Evolutionary conservation across 805 yeast genomes (phyloP), one percentile per base, ranked within the genome.

Genomic region (Ogataea angusta): DNA sequence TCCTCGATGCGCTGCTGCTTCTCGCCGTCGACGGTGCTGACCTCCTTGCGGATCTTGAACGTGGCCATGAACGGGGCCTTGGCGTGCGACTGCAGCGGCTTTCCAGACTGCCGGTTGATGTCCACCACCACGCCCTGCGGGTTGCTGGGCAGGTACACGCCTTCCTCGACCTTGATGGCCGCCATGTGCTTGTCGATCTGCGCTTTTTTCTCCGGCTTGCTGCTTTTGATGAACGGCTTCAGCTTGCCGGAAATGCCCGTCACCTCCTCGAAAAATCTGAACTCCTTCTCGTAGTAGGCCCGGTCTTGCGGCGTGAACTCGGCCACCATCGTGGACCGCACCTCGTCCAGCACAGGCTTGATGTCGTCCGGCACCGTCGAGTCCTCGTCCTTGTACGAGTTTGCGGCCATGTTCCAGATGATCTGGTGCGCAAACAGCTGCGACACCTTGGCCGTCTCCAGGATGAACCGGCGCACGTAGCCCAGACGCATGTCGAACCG

Each of bases 31-130:
- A 72, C 74, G n/a, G 67, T 70, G 12, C 64, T 63, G 13, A 75
- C 70, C 5, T 77, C 76, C 52, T 79, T 81, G 34, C 75, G 73
- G 51, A 93, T 89, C 63, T 80, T 85, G 71, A 93, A 93, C 1
- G 95, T 83, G 0, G 99, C 99, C 90, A 93, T 75, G 60, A 89
- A 93, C 27, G 99, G 99, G 0, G 99, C 98, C 61, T 93, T 93
- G 10, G 99, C 99, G 62, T 93, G 99, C 10, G 96, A 86, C 65
- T 93, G 99, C 52, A 93, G 69, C 7, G 99, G 99, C 54, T 76
- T 82, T 44, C 99, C 99, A 5, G 95, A 83, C 52, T 81, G 83
- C 43, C 99, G 72, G 60, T 88, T 89, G 59, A 93, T 93, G 55
- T 89, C 98, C 45, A 89, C 69, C 25, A 93, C 86, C n/a, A 75